Percentiles rank a stretch among this genome's conserved stretches.
Conservation (phyloP, 2,329 filamentous ascomycete species). For the Fusarium papillatum region DNA sequence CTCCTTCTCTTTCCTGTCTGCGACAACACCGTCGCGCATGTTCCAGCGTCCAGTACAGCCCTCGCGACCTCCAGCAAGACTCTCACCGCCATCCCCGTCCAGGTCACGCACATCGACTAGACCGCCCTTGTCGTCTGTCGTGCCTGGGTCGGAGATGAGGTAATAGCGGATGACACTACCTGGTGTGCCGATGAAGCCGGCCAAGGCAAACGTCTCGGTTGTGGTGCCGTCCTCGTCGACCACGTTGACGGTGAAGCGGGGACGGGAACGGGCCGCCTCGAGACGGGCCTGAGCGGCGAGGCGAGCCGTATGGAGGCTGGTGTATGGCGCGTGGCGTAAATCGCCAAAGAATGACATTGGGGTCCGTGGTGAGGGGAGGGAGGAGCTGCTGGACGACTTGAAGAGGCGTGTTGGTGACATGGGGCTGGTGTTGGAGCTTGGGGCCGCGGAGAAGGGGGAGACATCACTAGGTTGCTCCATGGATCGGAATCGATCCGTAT, state of each 20-base stretch:
- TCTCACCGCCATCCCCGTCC: conserved; percentile 62
- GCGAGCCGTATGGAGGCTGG: conserved; percentile 65
- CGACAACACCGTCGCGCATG: conserved; percentile 49
- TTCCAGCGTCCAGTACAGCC: conserved; percentile 65
- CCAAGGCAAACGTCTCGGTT: conserved; percentile 67
- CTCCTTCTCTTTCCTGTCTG: conserved; percentile 63
- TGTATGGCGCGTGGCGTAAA: conserved; percentile 49
- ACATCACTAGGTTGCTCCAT: conserved; percentile 29
- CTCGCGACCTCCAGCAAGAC: conserved; percentile 50
- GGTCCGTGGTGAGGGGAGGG: conserved; percentile 41
- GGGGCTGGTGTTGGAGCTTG: conserved; percentile 38
- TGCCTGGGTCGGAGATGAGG: conserved; percentile 69
- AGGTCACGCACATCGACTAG: conserved; percentile 67
- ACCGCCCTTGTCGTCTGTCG: conserved; percentile 68
- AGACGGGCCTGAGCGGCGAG: conserved; percentile 76
- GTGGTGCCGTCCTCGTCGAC: conserved; percentile 64
- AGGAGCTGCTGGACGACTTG: conserved; percentile 53
- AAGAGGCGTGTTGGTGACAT: conserved; percentile 44
- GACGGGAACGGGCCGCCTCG: conserved; percentile 66
- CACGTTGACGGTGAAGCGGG: conserved; percentile 72
- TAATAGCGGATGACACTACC: conserved; percentile 72
- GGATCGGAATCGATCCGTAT: conserved; percentile 60
- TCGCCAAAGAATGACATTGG: conserved; percentile 25
- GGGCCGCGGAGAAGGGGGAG: conserved; percentile 36
- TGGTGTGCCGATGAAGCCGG: conserved; percentile 72